Percentiles rank a stretch among this genome's conserved stretches.
Conservation (phyloP, 1,284 basidiomycete genomes). For the Cutaneotrichosporon sp. region DNA sequence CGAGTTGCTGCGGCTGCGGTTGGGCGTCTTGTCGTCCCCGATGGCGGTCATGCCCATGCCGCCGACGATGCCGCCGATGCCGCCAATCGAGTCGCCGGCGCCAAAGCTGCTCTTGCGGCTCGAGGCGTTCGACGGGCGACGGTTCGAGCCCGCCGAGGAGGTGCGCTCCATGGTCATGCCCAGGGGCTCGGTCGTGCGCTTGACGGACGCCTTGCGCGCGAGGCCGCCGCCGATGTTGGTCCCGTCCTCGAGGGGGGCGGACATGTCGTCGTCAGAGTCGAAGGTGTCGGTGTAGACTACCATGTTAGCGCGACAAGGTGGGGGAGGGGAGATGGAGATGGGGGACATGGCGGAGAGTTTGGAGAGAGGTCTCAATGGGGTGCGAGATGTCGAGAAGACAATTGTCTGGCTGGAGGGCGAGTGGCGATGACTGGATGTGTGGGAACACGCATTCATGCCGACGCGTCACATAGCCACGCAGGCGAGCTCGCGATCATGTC, state of each 20-base stretch:
- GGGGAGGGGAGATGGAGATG: background rate
- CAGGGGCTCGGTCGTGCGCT: conserved; percentile 10
- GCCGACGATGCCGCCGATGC: background rate
- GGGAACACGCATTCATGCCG: too few species aligned
- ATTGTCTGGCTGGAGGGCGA: too few species aligned
- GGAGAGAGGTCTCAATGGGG: too few species aligned
- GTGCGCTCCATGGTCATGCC: conserved; percentile 18
- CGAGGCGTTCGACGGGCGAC: background rate
- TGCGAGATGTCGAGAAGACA: too few species aligned
- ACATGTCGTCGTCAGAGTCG: conserved; percentile 21
- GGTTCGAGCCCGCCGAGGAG: background rate
- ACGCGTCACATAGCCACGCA: too few species aligned
- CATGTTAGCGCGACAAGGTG: background rate
- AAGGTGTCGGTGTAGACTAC: background rate
- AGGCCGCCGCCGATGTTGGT: conserved; percentile 45
- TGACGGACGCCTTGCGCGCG: conserved; percentile 38
- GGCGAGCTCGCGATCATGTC: too few species aligned
- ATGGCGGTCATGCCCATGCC: conserved; percentile 9
- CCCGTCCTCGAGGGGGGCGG: conserved; percentile 42
- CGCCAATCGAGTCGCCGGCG: background rate
- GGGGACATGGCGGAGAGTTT: too few species aligned
- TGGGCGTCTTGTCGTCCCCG: conserved; percentile 5
- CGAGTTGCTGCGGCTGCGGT: conserved; percentile 23
- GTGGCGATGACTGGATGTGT: too few species aligned
- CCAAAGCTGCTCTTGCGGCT: conserved; percentile 3